phyloP scores from a whole-genome alignment of 768 basidiomycete genomes.

The Russula sp. region DNA sequence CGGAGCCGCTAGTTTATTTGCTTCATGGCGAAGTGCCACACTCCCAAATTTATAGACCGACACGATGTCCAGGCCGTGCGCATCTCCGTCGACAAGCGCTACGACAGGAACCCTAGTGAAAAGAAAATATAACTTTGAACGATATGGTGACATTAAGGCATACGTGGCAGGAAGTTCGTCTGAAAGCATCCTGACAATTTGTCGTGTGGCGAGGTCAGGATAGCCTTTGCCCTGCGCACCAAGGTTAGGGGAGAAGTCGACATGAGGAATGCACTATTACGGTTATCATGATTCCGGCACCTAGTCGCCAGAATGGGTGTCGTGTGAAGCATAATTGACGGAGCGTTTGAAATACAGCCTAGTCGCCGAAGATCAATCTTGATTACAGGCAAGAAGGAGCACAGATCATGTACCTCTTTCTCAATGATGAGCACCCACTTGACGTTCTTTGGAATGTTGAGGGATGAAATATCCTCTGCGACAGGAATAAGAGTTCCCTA shows the following conservation, averaged over 20 bases:
- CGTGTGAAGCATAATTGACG: conserved; percentile 55
- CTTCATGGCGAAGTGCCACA: conserved; percentile 64
- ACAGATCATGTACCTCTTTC: conserved; percentile 67
- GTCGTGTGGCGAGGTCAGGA: conserved; percentile 88
- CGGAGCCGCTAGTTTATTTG: conserved; percentile 58
- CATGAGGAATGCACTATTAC: conserved; percentile 39
- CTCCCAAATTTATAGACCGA: conserved; percentile 87
- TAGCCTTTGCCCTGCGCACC: conserved; percentile 86
- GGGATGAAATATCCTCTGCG: conserved; percentile 63
- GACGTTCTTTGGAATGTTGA: conserved; percentile 54
- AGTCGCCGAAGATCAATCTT: conserved; percentile 6
- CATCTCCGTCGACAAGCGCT: conserved; percentile 85
- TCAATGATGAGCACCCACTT: conserved; percentile 86
- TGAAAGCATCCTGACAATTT: conserved; percentile 72
- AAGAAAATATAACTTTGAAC: neutral
- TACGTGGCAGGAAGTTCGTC: conserved; percentile 62
- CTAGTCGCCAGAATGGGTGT: conserved; percentile 46
- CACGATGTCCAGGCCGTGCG: conserved; percentile 89
- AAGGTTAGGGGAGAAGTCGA: neutral
- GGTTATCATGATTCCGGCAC: conserved; percentile 74
- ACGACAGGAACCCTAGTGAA: conserved; percentile 65
- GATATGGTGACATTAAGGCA: conserved; percentile 22
- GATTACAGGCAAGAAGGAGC: no score
- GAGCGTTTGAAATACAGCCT: conserved; percentile 95
- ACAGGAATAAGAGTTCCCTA: conserved; percentile 78